Conservation (phyloP, 2,329 filamentous ascomycete genomes). For the Verticillium tricorpus region DNA sequence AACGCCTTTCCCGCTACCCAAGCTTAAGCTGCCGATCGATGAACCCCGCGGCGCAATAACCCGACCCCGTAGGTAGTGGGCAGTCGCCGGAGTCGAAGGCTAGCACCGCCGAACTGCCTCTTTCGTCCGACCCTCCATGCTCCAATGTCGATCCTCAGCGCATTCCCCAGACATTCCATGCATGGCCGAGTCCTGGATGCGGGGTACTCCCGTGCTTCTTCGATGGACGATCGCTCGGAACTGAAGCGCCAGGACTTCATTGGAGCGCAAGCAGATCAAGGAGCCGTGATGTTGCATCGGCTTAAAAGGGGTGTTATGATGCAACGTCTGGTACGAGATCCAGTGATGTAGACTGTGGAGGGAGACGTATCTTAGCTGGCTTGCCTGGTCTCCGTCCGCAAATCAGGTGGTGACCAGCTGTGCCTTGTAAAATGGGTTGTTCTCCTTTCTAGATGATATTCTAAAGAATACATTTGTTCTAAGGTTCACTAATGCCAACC, state of each 20-base stretch:
- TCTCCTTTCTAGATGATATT: too few relatives aligned
- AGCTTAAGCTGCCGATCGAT: background rate
- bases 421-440: too few relatives aligned
- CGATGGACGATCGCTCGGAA: background rate
- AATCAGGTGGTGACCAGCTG: too few relatives aligned
- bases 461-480: too few relatives aligned
- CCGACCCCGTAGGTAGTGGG: background rate
- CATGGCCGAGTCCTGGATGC: background rate
- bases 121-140: background rate
- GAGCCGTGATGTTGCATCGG: background rate
- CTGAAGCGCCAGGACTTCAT: background rate
- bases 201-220: background rate
- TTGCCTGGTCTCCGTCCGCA: background rate
- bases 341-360: background rate
- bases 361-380: background rate
- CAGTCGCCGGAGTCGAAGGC: background rate
- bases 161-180: background rate
- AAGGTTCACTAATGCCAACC: too few relatives aligned
- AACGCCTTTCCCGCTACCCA: background rate
- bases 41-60: background rate
- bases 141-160: background rate
- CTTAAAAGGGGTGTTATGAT: background rate
- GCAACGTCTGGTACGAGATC: background rate
- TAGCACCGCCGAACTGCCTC: background rate
- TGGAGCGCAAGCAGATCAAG: background rate